Percentiles rank a stretch among this genome's conserved stretches.
Conservation (phyloP, 371 early-diverging fungal species). For the Apophysomyces trapeziformis region DNA sequence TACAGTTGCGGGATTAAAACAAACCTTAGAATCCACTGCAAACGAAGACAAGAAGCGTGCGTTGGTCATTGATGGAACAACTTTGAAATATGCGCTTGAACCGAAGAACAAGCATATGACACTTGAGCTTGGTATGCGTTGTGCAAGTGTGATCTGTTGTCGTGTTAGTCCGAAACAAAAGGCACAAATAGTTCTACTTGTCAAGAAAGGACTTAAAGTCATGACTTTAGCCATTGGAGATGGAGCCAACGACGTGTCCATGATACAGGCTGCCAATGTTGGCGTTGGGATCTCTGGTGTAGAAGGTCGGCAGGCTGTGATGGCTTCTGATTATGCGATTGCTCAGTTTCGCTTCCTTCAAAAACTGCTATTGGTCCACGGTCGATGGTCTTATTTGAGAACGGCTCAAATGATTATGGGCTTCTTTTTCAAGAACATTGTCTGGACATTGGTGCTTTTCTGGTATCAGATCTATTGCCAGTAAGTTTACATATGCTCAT, state of each 20-base stretch:
- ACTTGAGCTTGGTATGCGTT: slow-evolving; percentile 70
- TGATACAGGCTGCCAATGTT: slow-evolving; percentile 93
- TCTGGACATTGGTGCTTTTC: slow-evolving; percentile 79
- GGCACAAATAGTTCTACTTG: slow-evolving; percentile 75
- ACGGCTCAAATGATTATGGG: slow-evolving; percentile 78
- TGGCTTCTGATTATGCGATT: slow-evolving; percentile 91
- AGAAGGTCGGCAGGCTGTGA: slow-evolving; percentile 93
- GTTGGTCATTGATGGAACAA: slow-evolving; percentile 91
- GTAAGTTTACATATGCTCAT: slow-evolving; percentile 38
- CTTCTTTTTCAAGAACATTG: slow-evolving; percentile 83
- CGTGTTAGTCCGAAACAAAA: slow-evolving; percentile 93
- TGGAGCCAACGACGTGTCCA: slow-evolving; percentile 94
- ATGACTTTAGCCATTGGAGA: slow-evolving; percentile 90
- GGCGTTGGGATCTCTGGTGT: slow-evolving; percentile 94
- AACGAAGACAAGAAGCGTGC: slow-evolving; percentile 57
- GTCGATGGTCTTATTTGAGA: slow-evolving; percentile 86
- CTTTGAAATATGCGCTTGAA: slow-evolving; percentile 81
- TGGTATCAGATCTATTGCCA: slow-evolving; percentile 85
- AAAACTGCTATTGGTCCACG: slow-evolving; percentile 78
- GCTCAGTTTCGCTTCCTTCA: slow-evolving; percentile 83
- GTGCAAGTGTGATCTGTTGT: slow-evolving; percentile 83
- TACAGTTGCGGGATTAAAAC: slow-evolving; percentile 60
- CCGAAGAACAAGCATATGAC: slow-evolving; percentile 56
- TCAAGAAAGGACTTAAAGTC: slow-evolving; percentile 53
- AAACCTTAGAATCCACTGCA: slow-evolving; percentile 52